phyloP scores from a whole-genome alignment of 495 filamentous ascomycete species.

The Penicillium cinerascens region DNA sequence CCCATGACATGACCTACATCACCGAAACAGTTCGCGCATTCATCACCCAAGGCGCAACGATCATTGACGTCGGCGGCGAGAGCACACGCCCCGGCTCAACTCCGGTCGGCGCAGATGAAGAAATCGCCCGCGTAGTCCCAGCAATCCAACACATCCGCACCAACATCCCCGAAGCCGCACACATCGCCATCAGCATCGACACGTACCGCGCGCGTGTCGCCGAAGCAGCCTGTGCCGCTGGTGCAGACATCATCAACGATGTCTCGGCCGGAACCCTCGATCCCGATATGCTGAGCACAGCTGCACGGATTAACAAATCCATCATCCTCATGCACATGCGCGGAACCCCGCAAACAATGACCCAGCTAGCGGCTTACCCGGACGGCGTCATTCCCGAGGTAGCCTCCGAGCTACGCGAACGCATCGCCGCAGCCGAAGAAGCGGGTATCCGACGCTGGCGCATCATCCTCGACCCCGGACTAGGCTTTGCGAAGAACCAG shows the following conservation, averaged over 20 bases:
- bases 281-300: constrained; percentile 74
- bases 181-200: constrained; percentile 77
- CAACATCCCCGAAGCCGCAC: constrained; percentile 52
- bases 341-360: constrained; percentile 84
- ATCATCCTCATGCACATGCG: constrained; percentile 96
- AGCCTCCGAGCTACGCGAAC: constrained; percentile 61
- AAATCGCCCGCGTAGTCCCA: constrained; percentile 73
- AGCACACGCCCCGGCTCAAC: constrained; percentile 76
- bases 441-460: constrained; percentile 89
- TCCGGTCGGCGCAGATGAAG: constrained; percentile 65
- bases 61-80: constrained; percentile 92
- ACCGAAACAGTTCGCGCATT: constrained; percentile 52
- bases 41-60: constrained; percentile 66
- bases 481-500: constrained; percentile 86
- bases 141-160: constrained; percentile 69
- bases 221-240: constrained; percentile 71
- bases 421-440: constrained; percentile 72
- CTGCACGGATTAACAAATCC: constrained; percentile 74
- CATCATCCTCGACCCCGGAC: constrained; percentile 88
- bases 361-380: constrained; percentile 63
- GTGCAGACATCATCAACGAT: constrained; percentile 94
- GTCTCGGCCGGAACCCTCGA: constrained; percentile 82
- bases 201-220: constrained; percentile 89
- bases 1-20: constrained; percentile 36
- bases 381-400: constrained; percentile 69